Percentiles rank a stretch among this genome's conserved stretches.
Evolutionary conservation across 2,329 filamentous ascomycete species (phyloP).

Genomic region (Scolecobasidium constrictum): DNA sequence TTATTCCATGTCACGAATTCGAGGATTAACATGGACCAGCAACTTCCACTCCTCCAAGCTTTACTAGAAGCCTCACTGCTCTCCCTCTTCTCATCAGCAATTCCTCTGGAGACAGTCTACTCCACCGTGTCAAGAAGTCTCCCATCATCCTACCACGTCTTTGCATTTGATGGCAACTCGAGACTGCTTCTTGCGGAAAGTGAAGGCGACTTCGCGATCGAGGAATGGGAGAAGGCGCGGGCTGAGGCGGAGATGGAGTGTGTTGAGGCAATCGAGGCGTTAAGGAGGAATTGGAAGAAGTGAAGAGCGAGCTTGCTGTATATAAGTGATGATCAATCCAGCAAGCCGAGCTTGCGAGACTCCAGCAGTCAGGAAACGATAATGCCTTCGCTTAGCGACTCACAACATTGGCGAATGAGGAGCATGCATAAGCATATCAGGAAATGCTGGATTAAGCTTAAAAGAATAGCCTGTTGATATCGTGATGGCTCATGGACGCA

Average conservation of each 20-base stretch:
- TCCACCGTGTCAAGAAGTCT: slow-evolving; percentile 47
- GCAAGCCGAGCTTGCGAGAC: too few relatives aligned
- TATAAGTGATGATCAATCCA: too few relatives aligned
- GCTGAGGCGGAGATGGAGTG: slow-evolving; percentile 22
- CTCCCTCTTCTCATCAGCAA: slow-evolving; percentile 67
- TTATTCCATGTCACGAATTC: not conserved
- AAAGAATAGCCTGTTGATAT: too few relatives aligned
- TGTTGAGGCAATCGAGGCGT: slow-evolving; percentile 26
- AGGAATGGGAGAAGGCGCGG: slow-evolving; percentile 58
- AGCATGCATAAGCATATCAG: too few relatives aligned
- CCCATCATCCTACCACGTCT: slow-evolving; percentile 45
- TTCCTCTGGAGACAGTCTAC: slow-evolving; percentile 66
- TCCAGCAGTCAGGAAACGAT: too few relatives aligned
- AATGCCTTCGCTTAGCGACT: too few relatives aligned
- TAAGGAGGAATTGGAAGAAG: slow-evolving; percentile 16
- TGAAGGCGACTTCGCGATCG: slow-evolving; percentile 64
- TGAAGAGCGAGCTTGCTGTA: too few relatives aligned
- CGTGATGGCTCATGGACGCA: too few relatives aligned
- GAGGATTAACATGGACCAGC: slow-evolving; percentile 35
- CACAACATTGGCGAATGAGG: too few relatives aligned
- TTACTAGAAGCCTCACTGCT: slow-evolving; percentile 71
- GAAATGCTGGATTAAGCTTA: too few relatives aligned
- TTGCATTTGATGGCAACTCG: slow-evolving; percentile 66
- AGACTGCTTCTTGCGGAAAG: slow-evolving; percentile 72
- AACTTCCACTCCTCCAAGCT: slow-evolving; percentile 68